Percentiles rank a stretch among this genome's conserved stretches.
Evolutionary conservation across 257 asterid genomes (phyloP).

Genomic region (Nyctanthes arbortristis): DNA sequence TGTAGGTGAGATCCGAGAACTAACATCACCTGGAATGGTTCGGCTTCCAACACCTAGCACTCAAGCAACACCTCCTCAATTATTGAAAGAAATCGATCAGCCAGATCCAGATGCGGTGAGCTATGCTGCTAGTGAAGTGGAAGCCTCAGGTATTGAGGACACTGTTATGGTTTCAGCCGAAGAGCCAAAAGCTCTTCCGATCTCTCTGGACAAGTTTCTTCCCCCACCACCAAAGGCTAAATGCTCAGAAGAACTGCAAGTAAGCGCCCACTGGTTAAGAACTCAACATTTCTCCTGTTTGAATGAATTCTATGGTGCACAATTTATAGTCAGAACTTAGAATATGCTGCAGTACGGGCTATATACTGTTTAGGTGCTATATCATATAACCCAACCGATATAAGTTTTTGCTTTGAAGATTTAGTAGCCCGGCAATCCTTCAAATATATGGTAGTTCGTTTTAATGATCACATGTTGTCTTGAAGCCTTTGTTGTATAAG

Average conservation of each 20-base stretch:
- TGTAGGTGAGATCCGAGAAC: slow-evolving; percentile 64
- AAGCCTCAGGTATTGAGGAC: slow-evolving; percentile 51
- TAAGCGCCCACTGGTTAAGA: slow-evolving; percentile 34
- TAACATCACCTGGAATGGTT: slow-evolving; percentile 43
- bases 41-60: slow-evolving; percentile 45
- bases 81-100: slow-evolving; percentile 44
- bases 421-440: too few relatives aligned
- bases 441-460: too few relatives aligned
- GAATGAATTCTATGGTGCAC: neutral
- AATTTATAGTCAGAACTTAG: neutral
- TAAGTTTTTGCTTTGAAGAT: too few relatives aligned
- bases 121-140: slow-evolving; percentile 37
- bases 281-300: neutral
- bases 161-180: slow-evolving; percentile 46
- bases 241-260: slow-evolving; percentile 92
- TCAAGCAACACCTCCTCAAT: slow-evolving; percentile 56
- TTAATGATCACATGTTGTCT: too few relatives aligned
- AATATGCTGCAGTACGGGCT: neutral
- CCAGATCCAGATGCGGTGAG: slow-evolving; percentile 40
- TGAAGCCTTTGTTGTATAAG: too few relatives aligned
- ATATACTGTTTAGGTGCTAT: neutral
- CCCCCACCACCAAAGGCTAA: slow-evolving; percentile 70
- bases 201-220: slow-evolving; percentile 64
- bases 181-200: slow-evolving; percentile 57
- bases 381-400: neutral